Base-by-base conservation (phyloP, 208 protist species). In the Crithidia sp. region DNA sequence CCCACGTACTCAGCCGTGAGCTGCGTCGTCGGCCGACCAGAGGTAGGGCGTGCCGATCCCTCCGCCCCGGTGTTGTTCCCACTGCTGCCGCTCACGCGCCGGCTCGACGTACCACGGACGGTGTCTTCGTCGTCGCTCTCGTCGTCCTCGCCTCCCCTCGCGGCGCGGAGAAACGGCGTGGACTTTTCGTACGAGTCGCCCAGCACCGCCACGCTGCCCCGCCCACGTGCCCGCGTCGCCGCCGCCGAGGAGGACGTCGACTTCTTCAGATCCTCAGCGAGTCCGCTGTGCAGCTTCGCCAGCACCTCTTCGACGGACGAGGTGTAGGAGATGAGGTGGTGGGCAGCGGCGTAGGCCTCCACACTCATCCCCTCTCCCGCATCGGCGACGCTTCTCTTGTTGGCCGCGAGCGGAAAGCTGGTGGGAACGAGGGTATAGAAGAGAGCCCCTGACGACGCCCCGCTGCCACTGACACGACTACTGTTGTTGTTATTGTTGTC, bases 1-100 rank as follows among this genome's bases (percentile, higher is more conserved):
- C 84, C 72, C 5, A 89, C 65, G 47, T 78, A 62, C 55, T 86
- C 78, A 0, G 76, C 67, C 17, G 84, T 84, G 16, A 89, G 65
- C 47, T 53, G 58, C 16, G 36, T 49, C 0, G 67, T 47, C 12
- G 39, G 45, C 39, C 44, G 56, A n/a, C 39, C 39, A 0, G 52
- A 68, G 2, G 39, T 13, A 2, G 60, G 60, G 6, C 60, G 45
- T 49, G 45, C 12, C 45, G 28, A 28, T 28, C 28, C 28, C 28
- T 28, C 28, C 28, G 28, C 28, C 28, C 28, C 28, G 41, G 19
- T 19, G 56, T 41, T 39, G 6, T 63, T 63, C 3, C 41, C 41
- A 16, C 5, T 54, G 28, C 47, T 37, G 59, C 41, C 41, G 49
- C 62, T 67, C 36, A 43, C 50, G 16, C 52, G 64, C 6, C 19